phyloP scores from a whole-genome alignment of 768 basidiomycete genomes.

The Termitomyces sp. region DNA sequence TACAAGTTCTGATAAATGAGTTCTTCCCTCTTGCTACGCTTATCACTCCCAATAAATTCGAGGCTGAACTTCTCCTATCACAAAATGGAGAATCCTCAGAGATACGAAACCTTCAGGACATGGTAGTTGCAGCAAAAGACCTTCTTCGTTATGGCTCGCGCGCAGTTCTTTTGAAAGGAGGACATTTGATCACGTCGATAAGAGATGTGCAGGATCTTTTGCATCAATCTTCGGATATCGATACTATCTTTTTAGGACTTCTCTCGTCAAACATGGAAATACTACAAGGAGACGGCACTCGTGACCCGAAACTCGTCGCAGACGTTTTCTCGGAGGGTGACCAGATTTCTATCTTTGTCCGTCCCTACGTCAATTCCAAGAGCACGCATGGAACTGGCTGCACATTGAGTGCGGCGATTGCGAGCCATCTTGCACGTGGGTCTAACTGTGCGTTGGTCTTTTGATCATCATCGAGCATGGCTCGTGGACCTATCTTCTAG shows the following conservation, averaged over 20 bases:
- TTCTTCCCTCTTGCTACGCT: conserved; percentile 67
- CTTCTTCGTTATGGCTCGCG: conserved; percentile 43
- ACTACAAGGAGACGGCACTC: conserved; percentile 28
- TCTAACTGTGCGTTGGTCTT: conserved; percentile 27
- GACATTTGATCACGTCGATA: conserved; percentile 52
- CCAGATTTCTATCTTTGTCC: conserved; percentile 46
- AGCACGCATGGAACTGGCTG: conserved; percentile 93
- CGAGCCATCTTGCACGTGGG: conserved; percentile 56
- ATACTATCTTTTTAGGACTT: conserved; percentile 39
- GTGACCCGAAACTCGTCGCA: conserved; percentile 40
- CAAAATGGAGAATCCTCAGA: conserved; percentile 18
- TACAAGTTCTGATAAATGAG: conserved; percentile 51
- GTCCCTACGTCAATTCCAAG: conserved; percentile 56
- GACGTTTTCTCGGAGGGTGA: conserved; percentile 50
- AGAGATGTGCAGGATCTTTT: conserved; percentile 37
- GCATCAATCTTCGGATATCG: conserved; percentile 22
- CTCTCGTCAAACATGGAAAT: conserved; percentile 61
- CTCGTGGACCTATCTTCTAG: conserved; percentile 23
- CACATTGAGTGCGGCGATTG: conserved; percentile 82
- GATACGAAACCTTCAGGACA: conserved; percentile 48
- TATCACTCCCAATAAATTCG: conserved; percentile 82
- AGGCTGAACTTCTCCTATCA: conserved; percentile 67
- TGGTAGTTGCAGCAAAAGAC: conserved; percentile 51
- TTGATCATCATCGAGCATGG: not conserved
- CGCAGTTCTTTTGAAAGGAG: conserved; percentile 81